Base-by-base conservation (phyloP, 306 rosid species). In the Betula pendula region DNA sequence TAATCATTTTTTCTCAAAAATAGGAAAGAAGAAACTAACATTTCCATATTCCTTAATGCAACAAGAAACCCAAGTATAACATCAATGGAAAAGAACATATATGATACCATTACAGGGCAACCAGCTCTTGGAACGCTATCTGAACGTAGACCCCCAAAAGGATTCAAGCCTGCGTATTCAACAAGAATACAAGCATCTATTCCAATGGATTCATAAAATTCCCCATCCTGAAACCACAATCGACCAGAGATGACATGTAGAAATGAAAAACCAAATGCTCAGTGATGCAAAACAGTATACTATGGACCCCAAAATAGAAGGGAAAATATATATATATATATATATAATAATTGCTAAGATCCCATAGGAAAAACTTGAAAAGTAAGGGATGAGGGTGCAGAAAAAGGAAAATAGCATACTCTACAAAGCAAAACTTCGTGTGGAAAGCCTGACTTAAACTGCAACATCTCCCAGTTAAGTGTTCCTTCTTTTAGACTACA, bases 91-190 rank as follows among this genome's bases (percentile, higher is more conserved):
- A 65, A 70, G 29, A 73, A 81, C 62, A 43, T 43, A 43, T 44
- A 3, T 60, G 67, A 71, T 93, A 94, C 98, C 96, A 94, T 85
- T 81, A 94, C 98, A 42, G 95, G 83, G 96, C 92, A n/a, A 78
- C 98, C 96, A 81, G 98, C n/a, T 97, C 82, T 90, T 27, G 98
- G 98, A 80, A 85, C 77, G 71, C 94, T 88, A 81, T 92, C 98
- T 44, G 94, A 81, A 31, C 89, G 97, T 66, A 90, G 83, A 71
- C n/a, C 97, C 98, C 98, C 98, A 72, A 87, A 89, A 80, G 98
- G 98, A 79, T 94, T 94, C 71, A 94, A 85, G 79, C 98, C 98
- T 1, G 97, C 97, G 80, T 86, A 90, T 79, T 94, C 97, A 51
- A 94, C 98, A 81, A 94, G 93, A 45, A 94, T 68, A 72, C 96